Evolutionary conservation across 352 stramenopile species (phyloP).

Genomic region (Phytophthora sansomeana): DNA sequence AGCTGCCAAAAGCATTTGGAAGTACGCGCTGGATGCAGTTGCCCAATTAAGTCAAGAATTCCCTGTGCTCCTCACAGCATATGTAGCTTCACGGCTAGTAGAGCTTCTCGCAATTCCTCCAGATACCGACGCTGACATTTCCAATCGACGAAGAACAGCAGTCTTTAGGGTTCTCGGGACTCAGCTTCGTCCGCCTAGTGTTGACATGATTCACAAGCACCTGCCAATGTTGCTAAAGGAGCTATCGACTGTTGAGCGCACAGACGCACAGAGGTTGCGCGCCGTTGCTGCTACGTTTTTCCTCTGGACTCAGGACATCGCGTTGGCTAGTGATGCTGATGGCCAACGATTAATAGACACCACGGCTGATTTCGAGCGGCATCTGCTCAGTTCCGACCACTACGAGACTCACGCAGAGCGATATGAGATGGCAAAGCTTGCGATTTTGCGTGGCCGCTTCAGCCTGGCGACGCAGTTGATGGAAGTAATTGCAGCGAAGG

Average conservation of each 20-base stretch:
- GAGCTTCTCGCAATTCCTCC: conserved; percentile 33
- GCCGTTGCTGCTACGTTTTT: conserved; percentile 43
- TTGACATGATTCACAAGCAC: conserved; percentile 18
- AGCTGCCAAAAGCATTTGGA: conserved; percentile 30
- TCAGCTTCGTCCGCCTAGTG: conserved; percentile 24
- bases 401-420: conserved; percentile 48
- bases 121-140: conserved; percentile 4
- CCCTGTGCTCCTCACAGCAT: conserved; percentile 12
- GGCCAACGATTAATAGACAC: conserved; percentile 8
- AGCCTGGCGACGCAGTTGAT: conserved; percentile 37
- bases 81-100: conserved; percentile 31
- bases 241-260: neutral
- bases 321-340: neutral
- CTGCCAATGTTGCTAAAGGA: conserved; percentile 40
- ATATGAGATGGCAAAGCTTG: conserved; percentile 55
- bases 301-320: conserved; percentile 37
- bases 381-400: conserved; percentile 21
- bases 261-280: conserved; percentile 32
- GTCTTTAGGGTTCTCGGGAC: conserved; percentile 36
- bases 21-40: conserved; percentile 26
- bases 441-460: conserved; percentile 49
- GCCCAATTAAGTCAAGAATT: conserved; percentile 34
- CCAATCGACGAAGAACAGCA: conserved; percentile 16
- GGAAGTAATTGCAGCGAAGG: conserved; percentile 23
- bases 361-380: conserved; percentile 27